Percentiles rank a stretch among this genome's conserved stretches.
These are phyloP conservation scores for Sugiyamaella floridensis DNA, from an alignment of 805 yeast species.

Conservation along the genomic window DNA sequence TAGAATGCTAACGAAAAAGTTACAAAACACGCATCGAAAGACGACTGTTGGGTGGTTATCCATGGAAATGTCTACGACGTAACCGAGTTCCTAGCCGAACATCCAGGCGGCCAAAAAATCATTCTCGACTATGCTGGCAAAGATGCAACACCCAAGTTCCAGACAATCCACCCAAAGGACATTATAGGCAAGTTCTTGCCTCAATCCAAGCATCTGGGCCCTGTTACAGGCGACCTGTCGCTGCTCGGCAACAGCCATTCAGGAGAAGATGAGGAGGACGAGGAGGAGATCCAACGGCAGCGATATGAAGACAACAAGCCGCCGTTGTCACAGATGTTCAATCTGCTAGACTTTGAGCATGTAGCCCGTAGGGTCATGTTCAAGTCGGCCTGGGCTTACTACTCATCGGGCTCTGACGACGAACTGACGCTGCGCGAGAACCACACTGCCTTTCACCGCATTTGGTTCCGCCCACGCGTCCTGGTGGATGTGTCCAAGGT, in stretches of 20 bases:
- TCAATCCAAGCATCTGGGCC: constrained; percentile 56
- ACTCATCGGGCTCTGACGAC: constrained; percentile 87
- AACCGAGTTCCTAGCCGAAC: constrained; percentile 51
- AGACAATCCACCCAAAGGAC: constrained; percentile 88
- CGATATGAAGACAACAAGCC: constrained; percentile 51
- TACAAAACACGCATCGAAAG: constrained; percentile 46
- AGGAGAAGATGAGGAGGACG: constrained; percentile 27
- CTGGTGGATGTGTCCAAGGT: constrained; percentile 73
- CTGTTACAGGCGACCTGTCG: constrained; percentile 25
- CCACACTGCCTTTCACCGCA: constrained; percentile 80
- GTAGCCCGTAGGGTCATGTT: constrained; percentile 76
- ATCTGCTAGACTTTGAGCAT: constrained; percentile 79
- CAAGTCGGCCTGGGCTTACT: constrained; percentile 85
- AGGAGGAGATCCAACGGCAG: constrained; percentile 39
- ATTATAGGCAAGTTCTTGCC: constrained; percentile 60
- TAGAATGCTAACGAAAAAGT: constrained; percentile 21
- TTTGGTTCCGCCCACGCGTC: constrained; percentile 79
- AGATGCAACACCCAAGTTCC: constrained; percentile 77
- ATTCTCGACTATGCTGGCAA: constrained; percentile 57
- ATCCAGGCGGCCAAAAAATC: constrained; percentile 56
- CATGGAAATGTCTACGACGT: constrained; percentile 76
- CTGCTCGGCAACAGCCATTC: not conserved
- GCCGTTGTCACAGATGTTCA: constrained; percentile 59
- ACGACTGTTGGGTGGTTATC: constrained; percentile 79
- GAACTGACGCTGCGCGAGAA: constrained; percentile 86